Conservation (phyloP, 2,329 filamentous ascomycete species). For the Clonostachys sp. region DNA sequence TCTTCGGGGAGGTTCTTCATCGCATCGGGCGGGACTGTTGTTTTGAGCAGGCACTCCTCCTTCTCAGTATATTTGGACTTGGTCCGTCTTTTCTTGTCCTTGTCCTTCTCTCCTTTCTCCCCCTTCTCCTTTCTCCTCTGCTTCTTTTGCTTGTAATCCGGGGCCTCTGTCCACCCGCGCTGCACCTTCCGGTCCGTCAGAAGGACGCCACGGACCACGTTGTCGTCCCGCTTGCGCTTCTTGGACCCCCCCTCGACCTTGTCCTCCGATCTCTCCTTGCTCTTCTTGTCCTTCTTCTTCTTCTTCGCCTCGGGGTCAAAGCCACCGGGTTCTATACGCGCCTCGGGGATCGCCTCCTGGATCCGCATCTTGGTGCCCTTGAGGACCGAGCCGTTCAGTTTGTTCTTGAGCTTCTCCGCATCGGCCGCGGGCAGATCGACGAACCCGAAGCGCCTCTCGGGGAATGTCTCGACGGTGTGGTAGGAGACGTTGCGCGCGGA, state of each 20-base stretch:
- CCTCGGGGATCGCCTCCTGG: constrained; percentile 67
- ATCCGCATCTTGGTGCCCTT: constrained; percentile 83
- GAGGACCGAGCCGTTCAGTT: constrained; percentile 80
- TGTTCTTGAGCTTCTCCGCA: constrained; percentile 87
- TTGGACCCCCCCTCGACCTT: constrained; percentile 15
- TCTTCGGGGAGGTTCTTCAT: constrained; percentile 35
- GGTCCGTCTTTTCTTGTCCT: constrained; percentile 49
- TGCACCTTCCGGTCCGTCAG: constrained; percentile 77
- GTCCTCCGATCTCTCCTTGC: constrained; percentile 23
- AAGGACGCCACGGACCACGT: constrained; percentile 61
- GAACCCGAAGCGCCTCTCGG: constrained; percentile 87
- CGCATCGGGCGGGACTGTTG: constrained; percentile 54
- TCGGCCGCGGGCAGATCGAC: constrained; percentile 76
- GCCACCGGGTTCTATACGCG: constrained; percentile 24
- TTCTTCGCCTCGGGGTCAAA: constrained; percentile 27
- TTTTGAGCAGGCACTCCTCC: constrained; percentile 81
- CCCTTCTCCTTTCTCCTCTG: constrained; percentile 29
- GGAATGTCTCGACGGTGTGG: constrained; percentile 80
- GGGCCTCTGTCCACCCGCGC: constrained; percentile 79
- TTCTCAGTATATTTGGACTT: constrained; percentile 78
- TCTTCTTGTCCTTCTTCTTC: constrained; percentile 25
- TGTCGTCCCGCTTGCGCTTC: constrained; percentile 40
- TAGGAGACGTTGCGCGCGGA: constrained; percentile 80
- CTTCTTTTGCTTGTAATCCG: constrained; percentile 35
- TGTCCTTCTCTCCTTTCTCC: constrained; percentile 21